Evolutionary conservation across 768 basidiomycete species (phyloP), one percentile per base, ranked within the genome.

Genomic region (Tricholoma bakamatsutake): DNA sequence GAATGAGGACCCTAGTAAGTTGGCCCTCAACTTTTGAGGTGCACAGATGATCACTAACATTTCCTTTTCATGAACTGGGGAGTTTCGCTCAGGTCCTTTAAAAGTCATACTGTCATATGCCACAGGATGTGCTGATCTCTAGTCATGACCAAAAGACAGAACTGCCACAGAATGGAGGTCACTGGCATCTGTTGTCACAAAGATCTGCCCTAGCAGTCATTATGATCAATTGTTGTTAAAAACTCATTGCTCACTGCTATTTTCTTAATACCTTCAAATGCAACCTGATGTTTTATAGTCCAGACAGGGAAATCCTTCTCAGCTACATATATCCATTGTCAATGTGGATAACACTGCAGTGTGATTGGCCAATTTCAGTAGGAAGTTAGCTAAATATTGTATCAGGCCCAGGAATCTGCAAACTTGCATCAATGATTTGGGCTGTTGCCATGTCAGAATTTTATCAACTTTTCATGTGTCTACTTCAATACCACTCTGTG

Each of bases 341-440:
- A 48, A 12, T 5, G 24, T 1, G 12, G 46, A 28, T 6, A 48
- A n/a, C 5, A 42, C 17, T 69, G 37, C 15, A 33, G 69, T 71
- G 45, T 69, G 62, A 24, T 68, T 60, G 1, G 69, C 66, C 1
- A 74, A 59, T 0, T 49, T 50, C 0, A 71, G 72, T 0, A 74
- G 59, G 57, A 71, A 72, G 3, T 60, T 43, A 0, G 67, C 56
- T 0, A 75, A 39, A 49, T 73, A 76, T 0, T 65, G 57, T 0
- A 66, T 64, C 0, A 75, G 54, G 0, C 73, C 71, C 0, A 76
- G 54, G 52, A 73, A 75, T 27, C 10, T 7, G 17, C 21, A 10
- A 1, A 48, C 46, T 11, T 48, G 3, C 2, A 5, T 48, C 2
- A 24, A 3, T n/a, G 15, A 24, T 48, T 48, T 21, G 24, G 46